Evolutionary conservation across 495 filamentous ascomycete genomes (phyloP), one percentile per base, ranked within the genome.

Genomic region (Xylaria palmicola): DNA sequence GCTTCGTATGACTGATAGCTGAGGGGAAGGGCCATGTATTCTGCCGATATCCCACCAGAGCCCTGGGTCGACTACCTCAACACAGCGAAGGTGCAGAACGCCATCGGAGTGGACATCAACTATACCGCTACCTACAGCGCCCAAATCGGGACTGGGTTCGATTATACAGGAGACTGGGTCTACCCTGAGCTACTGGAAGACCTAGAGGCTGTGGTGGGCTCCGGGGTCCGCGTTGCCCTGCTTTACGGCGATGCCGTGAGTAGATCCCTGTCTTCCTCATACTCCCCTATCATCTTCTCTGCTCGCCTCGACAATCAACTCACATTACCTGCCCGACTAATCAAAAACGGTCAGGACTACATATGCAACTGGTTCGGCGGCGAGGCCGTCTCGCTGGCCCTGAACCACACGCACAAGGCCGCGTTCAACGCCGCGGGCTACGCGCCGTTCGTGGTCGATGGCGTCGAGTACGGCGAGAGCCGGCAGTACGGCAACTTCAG

Each of bases 401-500:
- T 86, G 12, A 71, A 80, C 53, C 67, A 75, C 60, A 49, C 66
- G 15, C 29, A 56, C 15, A 27, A 2, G 6, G 65, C 57, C 5
- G 67, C 78, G 54, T 88, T 87, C 66, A 47, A 55, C 0, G 70
- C 64, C 3, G 77, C 82, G 6, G 81, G 79, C 5, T 88, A 88
- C 65, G 70, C 62, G 24, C 68, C 74, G 22, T 67, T 73, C 19
- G 75, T 59, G 56, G 65, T 81, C 13, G 68, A 75, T 39, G 76
- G 70, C 17, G 56, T 63, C 34, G 66, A 70, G 44, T 70, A 71
- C 41, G 71, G 71, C n/a, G 58, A 66, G 47, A 69, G 59, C 29
- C 53, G 77, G 70, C 85, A 89, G 60, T 79, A 81, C 57, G 86
- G 85, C 1, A 81, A 85, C 64, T 86, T 88, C 63, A 83, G 81